A percentile compares a stretch with the other conserved stretches of the same genome.
Evolutionary conservation across 495 filamentous ascomycete species (phyloP).

Genomic region (Staphylotrichum tortipilum): DNA sequence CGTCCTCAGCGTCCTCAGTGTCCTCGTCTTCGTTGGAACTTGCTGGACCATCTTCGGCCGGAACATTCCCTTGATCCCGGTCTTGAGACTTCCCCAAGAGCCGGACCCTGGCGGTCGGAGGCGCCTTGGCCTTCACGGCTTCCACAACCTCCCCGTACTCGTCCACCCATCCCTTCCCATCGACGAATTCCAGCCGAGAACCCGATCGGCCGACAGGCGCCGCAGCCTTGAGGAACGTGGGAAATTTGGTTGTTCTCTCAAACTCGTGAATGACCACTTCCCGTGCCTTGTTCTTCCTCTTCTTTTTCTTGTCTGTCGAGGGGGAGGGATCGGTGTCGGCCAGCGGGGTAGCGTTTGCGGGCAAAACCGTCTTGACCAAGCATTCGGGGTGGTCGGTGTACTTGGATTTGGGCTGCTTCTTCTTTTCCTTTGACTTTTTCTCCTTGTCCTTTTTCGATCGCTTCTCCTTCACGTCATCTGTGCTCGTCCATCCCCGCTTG

Average conservation of each 20-base stretch:
- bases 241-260: conserved; percentile 64
- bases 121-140: conserved; percentile 25
- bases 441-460: conserved; percentile 44
- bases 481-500: conserved; percentile 83
- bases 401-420: conserved; percentile 55
- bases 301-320: conserved; percentile 43
- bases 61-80: neutral
- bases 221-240: conserved; percentile 59
- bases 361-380: conserved; percentile 74
- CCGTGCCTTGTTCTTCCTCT: conserved; percentile 40
- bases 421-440: conserved; percentile 39
- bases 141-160: conserved; percentile 69
- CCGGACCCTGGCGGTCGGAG: conserved; percentile 5
- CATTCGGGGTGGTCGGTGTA: conserved; percentile 71
- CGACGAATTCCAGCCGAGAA: conserved; percentile 47
- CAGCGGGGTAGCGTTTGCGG: conserved; percentile 42
- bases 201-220: conserved; percentile 22
- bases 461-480: conserved; percentile 45
- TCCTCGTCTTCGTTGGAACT: conserved; percentile 7
- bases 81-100: neutral
- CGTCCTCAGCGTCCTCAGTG: conserved; percentile 11
- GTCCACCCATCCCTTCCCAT: conserved; percentile 87
- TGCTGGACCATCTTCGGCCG: neutral
- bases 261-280: conserved; percentile 73
- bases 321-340: conserved; percentile 36